phyloP scores from a whole-genome alignment of 139 green algal genomes.

The Volvox africanus region DNA sequence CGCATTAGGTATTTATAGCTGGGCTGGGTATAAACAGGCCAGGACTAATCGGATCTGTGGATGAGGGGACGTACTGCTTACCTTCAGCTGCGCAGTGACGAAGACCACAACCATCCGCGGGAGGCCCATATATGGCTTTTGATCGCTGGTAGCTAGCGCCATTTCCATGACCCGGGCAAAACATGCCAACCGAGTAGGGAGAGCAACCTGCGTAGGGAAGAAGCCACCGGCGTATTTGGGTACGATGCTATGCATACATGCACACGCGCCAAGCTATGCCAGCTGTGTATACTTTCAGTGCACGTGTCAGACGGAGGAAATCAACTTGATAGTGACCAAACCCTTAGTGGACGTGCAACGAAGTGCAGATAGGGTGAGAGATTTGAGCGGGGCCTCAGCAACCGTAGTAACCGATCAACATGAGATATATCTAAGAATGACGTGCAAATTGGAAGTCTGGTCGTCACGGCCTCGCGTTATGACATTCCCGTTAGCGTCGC shows the following conservation, averaged over 20 bases:
- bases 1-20: too few relatives aligned
- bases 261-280: too few relatives aligned
- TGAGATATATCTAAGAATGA: constrained; percentile 67
- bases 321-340: too few relatives aligned
- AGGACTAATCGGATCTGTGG: too few relatives aligned
- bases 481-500: background rate
- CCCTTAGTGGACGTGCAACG: too few relatives aligned
- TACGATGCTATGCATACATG: too few relatives aligned
- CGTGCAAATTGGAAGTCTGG: constrained; percentile 70
- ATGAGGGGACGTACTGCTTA: background rate
- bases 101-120: constrained; percentile 70
- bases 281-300: too few relatives aligned
- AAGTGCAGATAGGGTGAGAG: background rate
- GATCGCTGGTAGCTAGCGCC: constrained; percentile 12
- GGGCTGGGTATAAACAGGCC: too few relatives aligned
- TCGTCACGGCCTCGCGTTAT: constrained; percentile 68
- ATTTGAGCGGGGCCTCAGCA: constrained; percentile 52
- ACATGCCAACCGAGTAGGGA: constrained; percentile 46
- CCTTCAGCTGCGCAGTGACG: constrained; percentile 66
- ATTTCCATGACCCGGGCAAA: constrained; percentile 58
- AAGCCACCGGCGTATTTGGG: too few relatives aligned
- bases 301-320: too few relatives aligned
- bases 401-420: constrained; percentile 70
- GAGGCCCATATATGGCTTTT: constrained; percentile 49
- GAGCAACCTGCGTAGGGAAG: constrained; percentile 47